These are phyloP conservation scores for Phytophthora pisi DNA, from an alignment of 352 stramenopile genomes.

Conservation along the genomic window DNA sequence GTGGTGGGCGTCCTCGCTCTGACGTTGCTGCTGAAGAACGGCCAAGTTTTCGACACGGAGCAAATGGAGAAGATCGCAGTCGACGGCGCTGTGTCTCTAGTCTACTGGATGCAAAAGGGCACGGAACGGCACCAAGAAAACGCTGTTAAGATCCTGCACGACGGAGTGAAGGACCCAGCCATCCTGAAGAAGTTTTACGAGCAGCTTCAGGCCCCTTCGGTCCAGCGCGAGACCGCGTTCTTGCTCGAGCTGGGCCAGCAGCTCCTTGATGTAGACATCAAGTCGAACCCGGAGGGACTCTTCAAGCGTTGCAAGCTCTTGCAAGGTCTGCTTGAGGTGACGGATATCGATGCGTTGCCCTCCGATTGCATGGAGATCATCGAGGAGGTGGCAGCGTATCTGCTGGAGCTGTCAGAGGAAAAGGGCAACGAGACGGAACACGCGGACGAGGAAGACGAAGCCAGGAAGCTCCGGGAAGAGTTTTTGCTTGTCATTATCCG, in stretches of 20 bases:
- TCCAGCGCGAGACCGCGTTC: constrained; percentile 68
- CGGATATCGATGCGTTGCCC: constrained; percentile 46
- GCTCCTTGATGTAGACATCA: constrained; percentile 69
- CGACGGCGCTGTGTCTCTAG: constrained; percentile 65
- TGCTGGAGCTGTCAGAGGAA: constrained; percentile 46
- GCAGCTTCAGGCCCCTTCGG: constrained; percentile 52
- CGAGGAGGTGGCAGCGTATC: constrained; percentile 61
- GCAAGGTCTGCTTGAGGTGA: constrained; percentile 55
- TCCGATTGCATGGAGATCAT: constrained; percentile 64
- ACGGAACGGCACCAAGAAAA: constrained; percentile 85
- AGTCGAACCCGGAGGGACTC: constrained; percentile 53
- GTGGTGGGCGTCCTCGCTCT: constrained; percentile 76
- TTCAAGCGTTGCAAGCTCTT: constrained; percentile 76
- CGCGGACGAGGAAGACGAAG: constrained; percentile 17
- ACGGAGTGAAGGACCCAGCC: constrained; percentile 54
- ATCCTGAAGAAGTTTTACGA: constrained; percentile 65
- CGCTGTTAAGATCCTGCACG: constrained; percentile 72
- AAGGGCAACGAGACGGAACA: constrained; percentile 24
- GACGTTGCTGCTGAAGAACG: constrained; percentile 68
- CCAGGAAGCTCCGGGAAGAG: constrained; percentile 15
- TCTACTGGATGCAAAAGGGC: constrained; percentile 88
- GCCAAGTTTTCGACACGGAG: constrained; percentile 48
- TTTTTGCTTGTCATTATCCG: constrained; percentile 45
- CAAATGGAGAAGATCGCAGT: constrained; percentile 84
- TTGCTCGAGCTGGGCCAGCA: constrained; percentile 69